phyloP scores from a whole-genome alignment of 805 yeast species.

The Pichia kluyveri region DNA sequence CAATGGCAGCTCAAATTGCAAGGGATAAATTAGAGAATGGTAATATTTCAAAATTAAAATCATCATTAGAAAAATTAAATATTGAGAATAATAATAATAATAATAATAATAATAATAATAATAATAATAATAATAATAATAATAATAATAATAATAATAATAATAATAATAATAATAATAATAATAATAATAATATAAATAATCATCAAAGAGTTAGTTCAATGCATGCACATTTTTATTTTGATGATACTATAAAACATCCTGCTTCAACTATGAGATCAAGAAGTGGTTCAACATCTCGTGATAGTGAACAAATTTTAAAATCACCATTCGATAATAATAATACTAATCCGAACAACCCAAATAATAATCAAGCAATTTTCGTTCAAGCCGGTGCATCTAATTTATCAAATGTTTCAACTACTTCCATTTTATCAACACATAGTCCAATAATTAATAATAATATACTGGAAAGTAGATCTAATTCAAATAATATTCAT shows the following conservation, averaged over 20 bases:
- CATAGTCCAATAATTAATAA: not conserved
- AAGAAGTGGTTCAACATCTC: conserved; percentile 21
- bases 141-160: not conserved
- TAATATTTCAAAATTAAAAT: conserved; percentile 16
- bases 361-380: not conserved
- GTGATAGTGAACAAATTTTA: not conserved
- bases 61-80: conserved; percentile 13
- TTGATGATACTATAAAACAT: conserved; percentile 58
- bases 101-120: not conserved
- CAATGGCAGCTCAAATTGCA: conserved; percentile 32
- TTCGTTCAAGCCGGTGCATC: conserved; percentile 1
- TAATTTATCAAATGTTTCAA: not conserved
- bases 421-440: not conserved
- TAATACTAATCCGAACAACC: not conserved
- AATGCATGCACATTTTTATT: conserved; percentile 73
- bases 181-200: not conserved
- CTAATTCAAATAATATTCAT: conserved; percentile 2
- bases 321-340: conserved; percentile 1
- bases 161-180: not conserved
- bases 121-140: too few species aligned
- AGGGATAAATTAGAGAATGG: conserved; percentile 15
- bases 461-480: not conserved
- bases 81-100: not conserved
- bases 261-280: conserved; percentile 28
- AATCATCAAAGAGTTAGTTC: conserved; percentile 47